These are phyloP conservation scores for Nicotiana rustica DNA, from an alignment of 305 asterid species.

Conservation along the genomic window DNA sequence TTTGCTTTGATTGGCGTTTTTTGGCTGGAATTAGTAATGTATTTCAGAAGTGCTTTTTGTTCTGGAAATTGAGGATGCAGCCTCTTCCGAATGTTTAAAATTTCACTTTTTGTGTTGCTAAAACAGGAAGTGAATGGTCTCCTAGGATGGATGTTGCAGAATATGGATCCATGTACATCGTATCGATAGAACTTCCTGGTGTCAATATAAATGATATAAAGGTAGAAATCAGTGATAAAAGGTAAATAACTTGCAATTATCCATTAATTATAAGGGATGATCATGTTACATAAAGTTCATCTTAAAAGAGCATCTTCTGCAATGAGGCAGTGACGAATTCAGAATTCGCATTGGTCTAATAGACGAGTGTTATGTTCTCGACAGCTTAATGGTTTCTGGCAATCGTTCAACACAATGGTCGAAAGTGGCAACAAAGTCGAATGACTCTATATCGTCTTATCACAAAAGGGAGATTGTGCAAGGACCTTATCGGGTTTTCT, in stretches of 20 bases:
- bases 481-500: constrained; percentile 70
- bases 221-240: constrained; percentile 67
- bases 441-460: constrained; percentile 51
- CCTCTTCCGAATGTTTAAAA: not conserved
- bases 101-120: not conserved
- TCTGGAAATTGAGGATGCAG: no score
- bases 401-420: constrained; percentile 48
- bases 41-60: no score
- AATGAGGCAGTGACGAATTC: constrained; percentile 23
- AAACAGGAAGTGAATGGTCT: constrained; percentile 52
- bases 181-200: constrained; percentile 80
- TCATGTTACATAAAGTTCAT: no score
- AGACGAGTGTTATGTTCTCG: constrained; percentile 14
- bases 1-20: not conserved
- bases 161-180: constrained; percentile 57
- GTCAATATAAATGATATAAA: constrained; percentile 55
- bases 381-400: constrained; percentile 72
- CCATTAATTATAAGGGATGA: not conserved
- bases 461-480: constrained; percentile 64
- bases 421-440: constrained; percentile 39
- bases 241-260: constrained; percentile 43
- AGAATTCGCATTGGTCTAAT: constrained; percentile 5
- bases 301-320: no score
- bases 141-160: constrained; percentile 83
- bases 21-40: not conserved